Conservation (phyloP, 148 eudicot genomes). For the Pharnaceum exiguum region DNA sequence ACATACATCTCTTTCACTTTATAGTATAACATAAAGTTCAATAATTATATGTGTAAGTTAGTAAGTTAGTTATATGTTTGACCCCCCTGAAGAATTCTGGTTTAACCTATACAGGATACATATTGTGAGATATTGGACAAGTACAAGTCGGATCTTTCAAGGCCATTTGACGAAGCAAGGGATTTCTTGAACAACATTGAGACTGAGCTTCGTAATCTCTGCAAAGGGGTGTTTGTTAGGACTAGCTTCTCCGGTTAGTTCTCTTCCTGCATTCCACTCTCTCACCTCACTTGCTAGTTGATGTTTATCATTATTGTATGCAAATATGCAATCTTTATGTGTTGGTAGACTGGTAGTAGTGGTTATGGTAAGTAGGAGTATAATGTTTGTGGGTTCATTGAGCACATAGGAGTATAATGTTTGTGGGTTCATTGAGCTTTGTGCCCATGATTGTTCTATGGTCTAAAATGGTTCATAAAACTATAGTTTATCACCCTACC, state of each 20-base stretch:
- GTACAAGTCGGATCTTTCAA: conserved; percentile 75
- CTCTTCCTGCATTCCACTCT: background rate
- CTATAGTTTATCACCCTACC: no score
- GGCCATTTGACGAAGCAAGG: conserved; percentile 89
- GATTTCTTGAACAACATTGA: conserved; percentile 65
- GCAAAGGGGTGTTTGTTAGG: conserved; percentile 43
- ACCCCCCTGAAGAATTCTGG: no score
- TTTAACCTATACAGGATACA: conserved; percentile 42
- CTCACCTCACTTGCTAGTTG: background rate
- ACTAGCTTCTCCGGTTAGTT: conserved; percentile 27
- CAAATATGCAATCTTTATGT: background rate
- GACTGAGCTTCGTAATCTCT: conserved; percentile 57
- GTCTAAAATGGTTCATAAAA: background rate
- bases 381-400: no score
- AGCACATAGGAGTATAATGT: background rate
- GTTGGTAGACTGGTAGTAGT: background rate
- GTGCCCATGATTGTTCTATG: conserved; percentile 21
- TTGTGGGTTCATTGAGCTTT: conserved; percentile 18
- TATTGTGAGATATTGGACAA: conserved; percentile 71
- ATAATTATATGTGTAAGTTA: no score
- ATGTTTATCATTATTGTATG: background rate
- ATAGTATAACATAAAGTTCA: background rate
- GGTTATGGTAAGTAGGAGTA: background rate
- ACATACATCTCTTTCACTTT: background rate
- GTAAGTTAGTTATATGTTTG: background rate